Percentiles rank a stretch among this genome's conserved stretches.
Conservation (phyloP, 257 asterid species). For the Nicotiana paniculata region DNA sequence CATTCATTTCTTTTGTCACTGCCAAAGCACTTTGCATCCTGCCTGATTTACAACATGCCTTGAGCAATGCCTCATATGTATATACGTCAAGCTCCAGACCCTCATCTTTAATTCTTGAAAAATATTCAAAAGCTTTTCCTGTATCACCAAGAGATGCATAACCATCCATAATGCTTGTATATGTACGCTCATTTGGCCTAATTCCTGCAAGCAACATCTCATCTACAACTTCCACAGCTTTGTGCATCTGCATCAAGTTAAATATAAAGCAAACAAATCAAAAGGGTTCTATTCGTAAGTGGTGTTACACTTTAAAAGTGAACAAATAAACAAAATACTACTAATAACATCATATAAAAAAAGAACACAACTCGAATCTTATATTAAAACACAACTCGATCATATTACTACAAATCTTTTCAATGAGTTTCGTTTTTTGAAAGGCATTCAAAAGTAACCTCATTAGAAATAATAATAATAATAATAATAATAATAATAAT, state of each 20-base stretch:
- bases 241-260: constrained; percentile 62
- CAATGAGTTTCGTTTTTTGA: too few species aligned
- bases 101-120: constrained; percentile 65
- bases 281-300: not conserved
- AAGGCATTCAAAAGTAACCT: too few species aligned
- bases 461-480: too few species aligned
- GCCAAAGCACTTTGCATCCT: constrained; percentile 99
- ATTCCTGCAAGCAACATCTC: constrained; percentile 86
- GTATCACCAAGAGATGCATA: constrained; percentile 96
- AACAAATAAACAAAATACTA: too few species aligned
- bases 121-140: constrained; percentile 92
- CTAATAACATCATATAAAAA: too few species aligned
- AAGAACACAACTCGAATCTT: too few species aligned
- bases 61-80: constrained; percentile 89
- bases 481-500: too few species aligned
- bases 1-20: constrained; percentile 84
- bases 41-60: constrained; percentile 98
- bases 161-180: constrained; percentile 92
- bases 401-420: too few species aligned
- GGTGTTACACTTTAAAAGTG: too few species aligned
- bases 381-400: too few species aligned
- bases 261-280: not conserved
- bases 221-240: constrained; percentile 67
- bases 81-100: constrained; percentile 89
- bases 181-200: constrained; percentile 81